Base-by-base conservation (phyloP, 1,284 basidiomycete genomes). In the Lentinula novae-zelandiae region DNA sequence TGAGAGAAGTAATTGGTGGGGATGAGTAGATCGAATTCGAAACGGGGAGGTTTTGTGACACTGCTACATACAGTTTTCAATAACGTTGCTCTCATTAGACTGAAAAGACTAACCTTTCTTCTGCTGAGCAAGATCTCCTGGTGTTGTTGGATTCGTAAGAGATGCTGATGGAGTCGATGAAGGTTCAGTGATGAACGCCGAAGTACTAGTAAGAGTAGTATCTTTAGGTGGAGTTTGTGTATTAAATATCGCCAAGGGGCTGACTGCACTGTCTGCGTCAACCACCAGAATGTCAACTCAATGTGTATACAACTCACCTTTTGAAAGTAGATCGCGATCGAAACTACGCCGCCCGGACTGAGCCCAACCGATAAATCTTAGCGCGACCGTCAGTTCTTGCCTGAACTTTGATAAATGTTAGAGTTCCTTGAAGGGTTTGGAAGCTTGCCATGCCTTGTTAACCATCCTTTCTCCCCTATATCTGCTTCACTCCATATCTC, bases 401-500 rank as follows among this genome's bases (percentile, higher is more conserved):
- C 74, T 73, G 33, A 89, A 70, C 69, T 81, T 9, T 17, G 17
- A 46, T 46, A 20, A 20, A 9, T 9, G 22, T 17, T 4, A 46
- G 44, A 22, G 7, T 20, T 46, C 7, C 44, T 22, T 22, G n/a
- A 5, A 0, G 9, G 22, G 44, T 20, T 46, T n/a, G 9, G 10
- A 44, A 44, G 42, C 42, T 46, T 22, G 20, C 7, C 44, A 22
- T 46, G 9, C 44, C 44, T 46, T 20, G 44, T 8, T 27, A 46
- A 46, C 44, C 44, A 82, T 0, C 83, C 84, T 55, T 78, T 81
- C 70, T 83, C 82, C 17, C 82, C 81, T 8, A 76, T 77, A 73
- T 89, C 86, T 13, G 84, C 79, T 40, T 87, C 65, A 0, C 81
- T 76, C 86, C 86, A 89, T 63, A 89, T 79, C 68, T 83, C 78